Percentiles rank a stretch among this genome's conserved stretches.
Evolutionary conservation across 345 rosid species (phyloP).

Genomic region (Jatropha curcas): DNA sequence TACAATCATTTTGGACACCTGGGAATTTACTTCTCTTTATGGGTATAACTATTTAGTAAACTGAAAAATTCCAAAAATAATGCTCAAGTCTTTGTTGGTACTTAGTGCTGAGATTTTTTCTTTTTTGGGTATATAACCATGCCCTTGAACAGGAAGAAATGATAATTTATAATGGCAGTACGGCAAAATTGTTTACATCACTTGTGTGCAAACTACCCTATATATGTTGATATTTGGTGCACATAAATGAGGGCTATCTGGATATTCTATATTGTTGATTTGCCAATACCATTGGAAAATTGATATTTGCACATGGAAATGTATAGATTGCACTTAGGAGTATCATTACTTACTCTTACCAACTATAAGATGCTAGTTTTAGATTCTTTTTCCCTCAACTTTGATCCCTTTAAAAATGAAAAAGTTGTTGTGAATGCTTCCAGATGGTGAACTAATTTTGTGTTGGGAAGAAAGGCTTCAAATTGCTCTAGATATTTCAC

Average conservation of each 20-base stretch:
- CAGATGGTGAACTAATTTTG: constrained; percentile 54
- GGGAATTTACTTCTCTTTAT: background rate
- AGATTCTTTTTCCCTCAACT: background rate
- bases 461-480: constrained; percentile 86
- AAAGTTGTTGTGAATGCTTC: constrained; percentile 11
- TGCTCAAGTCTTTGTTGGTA: background rate
- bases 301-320: background rate
- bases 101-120: background rate
- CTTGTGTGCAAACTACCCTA: background rate
- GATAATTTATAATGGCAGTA: background rate
- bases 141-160: background rate
- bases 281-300: background rate
- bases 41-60: background rate
- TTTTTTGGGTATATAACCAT: no score
- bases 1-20: background rate
- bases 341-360: background rate
- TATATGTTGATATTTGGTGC: background rate
- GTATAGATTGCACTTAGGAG: background rate
- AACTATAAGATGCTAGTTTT: background rate
- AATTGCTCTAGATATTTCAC: constrained; percentile 85
- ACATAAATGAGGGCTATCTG: background rate
- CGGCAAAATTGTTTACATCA: background rate
- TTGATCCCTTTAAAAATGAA: constrained; percentile 9
- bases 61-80: background rate
- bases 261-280: background rate